A percentile compares a stretch with the other conserved stretches of the same genome.
Evolutionary conservation across 768 basidiomycete genomes (phyloP).

Genomic region (Auricularia heimuer): DNA sequence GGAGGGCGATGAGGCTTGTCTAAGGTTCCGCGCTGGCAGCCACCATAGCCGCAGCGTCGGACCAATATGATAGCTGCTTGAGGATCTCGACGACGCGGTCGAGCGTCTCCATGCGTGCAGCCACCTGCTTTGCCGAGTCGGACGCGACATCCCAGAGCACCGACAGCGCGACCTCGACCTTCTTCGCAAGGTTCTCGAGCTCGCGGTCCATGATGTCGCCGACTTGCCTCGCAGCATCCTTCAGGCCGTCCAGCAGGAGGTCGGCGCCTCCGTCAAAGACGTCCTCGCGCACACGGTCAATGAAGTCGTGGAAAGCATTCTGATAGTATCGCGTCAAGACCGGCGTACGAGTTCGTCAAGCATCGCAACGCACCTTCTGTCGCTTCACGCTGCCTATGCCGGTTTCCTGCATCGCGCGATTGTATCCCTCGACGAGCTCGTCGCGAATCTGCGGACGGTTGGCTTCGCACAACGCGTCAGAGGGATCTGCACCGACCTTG

Average conservation of each 20-base stretch:
- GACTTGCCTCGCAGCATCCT: constrained; percentile 37
- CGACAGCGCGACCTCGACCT: constrained; percentile 25
- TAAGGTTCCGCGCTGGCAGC: neutral
- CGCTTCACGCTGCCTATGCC: constrained; percentile 49
- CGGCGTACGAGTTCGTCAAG: neutral
- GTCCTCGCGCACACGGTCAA: constrained; percentile 34
- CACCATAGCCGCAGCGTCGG: neutral
- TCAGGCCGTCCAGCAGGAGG: constrained; percentile 37
- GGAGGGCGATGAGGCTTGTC: no score
- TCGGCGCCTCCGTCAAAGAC: constrained; percentile 47
- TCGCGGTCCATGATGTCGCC: constrained; percentile 38
- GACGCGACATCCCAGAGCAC: neutral
- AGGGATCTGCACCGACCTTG: neutral
- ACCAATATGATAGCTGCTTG: neutral
- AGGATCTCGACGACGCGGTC: neutral
- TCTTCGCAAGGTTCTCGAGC: constrained; percentile 42
- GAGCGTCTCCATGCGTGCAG: neutral
- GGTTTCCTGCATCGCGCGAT: constrained; percentile 42
- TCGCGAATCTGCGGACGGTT: constrained; percentile 38
- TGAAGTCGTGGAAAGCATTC: constrained; percentile 38
- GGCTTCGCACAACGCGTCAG: neutral
- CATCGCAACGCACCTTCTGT: constrained; percentile 36
- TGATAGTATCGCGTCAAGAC: constrained; percentile 12
- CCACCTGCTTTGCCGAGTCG: neutral
- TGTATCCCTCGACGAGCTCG: constrained; percentile 42